Evolutionary conservation across 176 grass and related monocot genomes (phyloP).

Genomic region (Dendrocalamus sinicus): DNA sequence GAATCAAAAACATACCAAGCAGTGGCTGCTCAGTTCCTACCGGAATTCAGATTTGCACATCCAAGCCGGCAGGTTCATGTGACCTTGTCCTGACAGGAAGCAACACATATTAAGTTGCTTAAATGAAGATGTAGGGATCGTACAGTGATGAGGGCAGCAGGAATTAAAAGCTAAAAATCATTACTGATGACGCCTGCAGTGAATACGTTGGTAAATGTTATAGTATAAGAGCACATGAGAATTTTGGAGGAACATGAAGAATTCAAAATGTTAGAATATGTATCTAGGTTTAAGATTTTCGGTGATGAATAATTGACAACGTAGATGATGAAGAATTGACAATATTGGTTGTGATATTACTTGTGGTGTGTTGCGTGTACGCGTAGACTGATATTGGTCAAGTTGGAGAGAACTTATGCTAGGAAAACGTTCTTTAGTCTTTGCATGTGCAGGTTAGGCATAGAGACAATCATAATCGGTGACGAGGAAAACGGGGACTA

Average conservation of each 20-base stretch:
- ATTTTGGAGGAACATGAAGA: background rate
- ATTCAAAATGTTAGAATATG: background rate
- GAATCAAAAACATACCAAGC: constrained; percentile 22
- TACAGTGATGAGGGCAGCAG: constrained; percentile 22
- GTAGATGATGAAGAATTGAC: too few relatives aligned
- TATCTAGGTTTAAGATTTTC: too few relatives aligned
- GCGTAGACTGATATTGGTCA: too few relatives aligned
- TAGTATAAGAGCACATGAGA: background rate
- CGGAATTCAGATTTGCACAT: constrained; percentile 31
- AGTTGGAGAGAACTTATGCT: too few relatives aligned
- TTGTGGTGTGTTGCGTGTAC: too few relatives aligned
- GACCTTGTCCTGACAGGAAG: constrained; percentile 22
- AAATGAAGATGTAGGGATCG: constrained; percentile 16
- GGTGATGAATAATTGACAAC: too few relatives aligned
- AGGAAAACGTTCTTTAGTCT: too few relatives aligned
- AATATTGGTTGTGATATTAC: too few relatives aligned
- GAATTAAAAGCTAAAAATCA: constrained; percentile 37
- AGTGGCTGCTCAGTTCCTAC: constrained; percentile 7
- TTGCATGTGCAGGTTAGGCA: too few relatives aligned
- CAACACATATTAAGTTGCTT: constrained; percentile 31
- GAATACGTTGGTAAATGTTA: constrained; percentile 11
- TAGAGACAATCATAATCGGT: too few relatives aligned
- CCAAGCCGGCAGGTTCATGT: constrained; percentile 33
- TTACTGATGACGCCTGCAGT: constrained; percentile 25
- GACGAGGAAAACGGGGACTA: too few relatives aligned